These are phyloP conservation scores for Cladosporium austrohemisphaericum DNA, from an alignment of 2,329 filamentous ascomycete species.

Conservation along the genomic window DNA sequence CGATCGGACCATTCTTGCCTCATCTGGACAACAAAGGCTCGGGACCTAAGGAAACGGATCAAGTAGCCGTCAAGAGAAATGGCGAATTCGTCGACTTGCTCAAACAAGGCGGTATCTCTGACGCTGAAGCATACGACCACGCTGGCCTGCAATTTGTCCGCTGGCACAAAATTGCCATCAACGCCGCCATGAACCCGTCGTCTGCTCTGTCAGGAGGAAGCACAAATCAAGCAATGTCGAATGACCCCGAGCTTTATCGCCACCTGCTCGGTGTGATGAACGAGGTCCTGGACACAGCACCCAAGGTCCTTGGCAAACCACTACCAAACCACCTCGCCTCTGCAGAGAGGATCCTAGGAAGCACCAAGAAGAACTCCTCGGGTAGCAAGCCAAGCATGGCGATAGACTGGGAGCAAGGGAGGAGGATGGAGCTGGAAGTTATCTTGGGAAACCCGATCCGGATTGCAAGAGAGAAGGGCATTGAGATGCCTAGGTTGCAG, in stretches of 20 bases:
- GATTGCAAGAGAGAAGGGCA: conserved; percentile 59
- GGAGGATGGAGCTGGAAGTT: conserved; percentile 67
- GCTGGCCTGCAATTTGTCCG: conserved; percentile 65
- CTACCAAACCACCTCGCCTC: conserved; percentile 59
- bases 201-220: conserved; percentile 63
- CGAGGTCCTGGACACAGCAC: conserved; percentile 63
- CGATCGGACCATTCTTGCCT: conserved; percentile 62
- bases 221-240: conserved; percentile 63
- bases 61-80: conserved; percentile 38
- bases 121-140: conserved; percentile 62
- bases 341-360: conserved; percentile 60
- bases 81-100: conserved; percentile 53
- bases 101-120: conserved; percentile 59
- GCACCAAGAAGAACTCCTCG: conserved; percentile 58
- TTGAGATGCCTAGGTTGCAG: conserved; percentile 64
- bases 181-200: conserved; percentile 70
- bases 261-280: conserved; percentile 66
- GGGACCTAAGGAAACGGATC: conserved; percentile 25
- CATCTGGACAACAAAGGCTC: conserved; percentile 40
- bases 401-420: conserved; percentile 64
- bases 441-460: conserved; percentile 68
- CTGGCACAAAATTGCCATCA: conserved; percentile 76
- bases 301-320: conserved; percentile 58
- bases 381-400: conserved; percentile 64
- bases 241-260: conserved; percentile 57